Percentiles rank a stretch among this genome's conserved stretches.
Conservation (phyloP, 2,329 filamentous ascomycete genomes). For the Juglanconis oblonga region DNA sequence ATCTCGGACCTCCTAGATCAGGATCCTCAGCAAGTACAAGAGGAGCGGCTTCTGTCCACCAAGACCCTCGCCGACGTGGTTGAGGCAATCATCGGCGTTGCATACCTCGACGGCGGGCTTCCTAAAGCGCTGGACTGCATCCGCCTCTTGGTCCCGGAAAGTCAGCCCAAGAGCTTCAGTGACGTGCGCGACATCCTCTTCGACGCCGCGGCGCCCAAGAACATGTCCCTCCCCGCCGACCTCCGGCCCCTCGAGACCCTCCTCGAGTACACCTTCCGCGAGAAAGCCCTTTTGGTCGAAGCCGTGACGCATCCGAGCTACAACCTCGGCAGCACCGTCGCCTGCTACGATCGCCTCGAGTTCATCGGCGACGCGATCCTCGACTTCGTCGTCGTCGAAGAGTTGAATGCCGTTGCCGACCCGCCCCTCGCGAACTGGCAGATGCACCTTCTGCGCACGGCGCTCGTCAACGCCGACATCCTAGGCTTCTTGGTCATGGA, state of each 20-base stretch:
- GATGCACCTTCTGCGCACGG: slow-evolving; percentile 76
- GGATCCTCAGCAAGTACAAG: not conserved
- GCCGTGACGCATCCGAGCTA: slow-evolving; percentile 75
- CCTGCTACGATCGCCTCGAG: slow-evolving; percentile 70
- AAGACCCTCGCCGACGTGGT: slow-evolving; percentile 87
- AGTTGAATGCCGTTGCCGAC: slow-evolving; percentile 46
- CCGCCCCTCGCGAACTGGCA: slow-evolving; percentile 44
- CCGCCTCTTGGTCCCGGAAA: slow-evolving; percentile 55
- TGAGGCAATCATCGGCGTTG: slow-evolving; percentile 78
- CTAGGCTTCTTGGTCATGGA: slow-evolving; percentile 74
- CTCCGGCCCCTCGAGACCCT: slow-evolving; percentile 58
- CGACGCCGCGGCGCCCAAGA: slow-evolving; percentile 31
- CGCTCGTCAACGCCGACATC: slow-evolving; percentile 76
- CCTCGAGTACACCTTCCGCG: slow-evolving; percentile 68
- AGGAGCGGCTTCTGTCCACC: slow-evolving; percentile 53
- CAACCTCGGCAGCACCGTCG: slow-evolving; percentile 41
- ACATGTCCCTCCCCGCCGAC: slow-evolving; percentile 35
- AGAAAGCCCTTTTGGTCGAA: slow-evolving; percentile 68
- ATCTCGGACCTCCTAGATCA: slow-evolving; percentile 34
- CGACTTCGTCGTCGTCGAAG: slow-evolving; percentile 69
- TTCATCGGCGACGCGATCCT: slow-evolving; percentile 85
- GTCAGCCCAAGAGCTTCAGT: not conserved
- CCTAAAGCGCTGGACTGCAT: slow-evolving; percentile 62
- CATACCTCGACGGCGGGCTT: slow-evolving; percentile 67
- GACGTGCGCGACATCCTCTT: slow-evolving; percentile 39